Evolutionary conservation across 345 rosid species (phyloP).

Genomic region (Crucihimalaya himalaica): DNA sequence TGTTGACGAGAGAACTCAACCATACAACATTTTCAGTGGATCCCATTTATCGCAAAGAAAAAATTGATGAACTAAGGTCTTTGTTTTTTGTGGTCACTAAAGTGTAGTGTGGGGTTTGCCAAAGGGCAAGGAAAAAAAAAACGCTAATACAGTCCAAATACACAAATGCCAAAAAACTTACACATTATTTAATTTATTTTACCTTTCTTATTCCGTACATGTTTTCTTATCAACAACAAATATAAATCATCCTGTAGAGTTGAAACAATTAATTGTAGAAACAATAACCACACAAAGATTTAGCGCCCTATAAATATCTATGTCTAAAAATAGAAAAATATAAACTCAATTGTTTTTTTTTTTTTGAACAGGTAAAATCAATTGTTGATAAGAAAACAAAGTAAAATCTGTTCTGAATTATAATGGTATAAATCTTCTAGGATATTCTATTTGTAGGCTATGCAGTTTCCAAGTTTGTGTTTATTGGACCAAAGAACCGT

Average conservation of each 20-base stretch:
- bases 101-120: conserved; percentile 44
- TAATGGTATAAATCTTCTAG: neutral
- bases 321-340: neutral
- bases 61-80: conserved; percentile 14
- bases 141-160: conserved; percentile 24
- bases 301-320: neutral
- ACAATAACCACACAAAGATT: conserved; percentile 11
- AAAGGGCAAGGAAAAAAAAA: conserved; percentile 35
- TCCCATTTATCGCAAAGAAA: conserved; percentile 29
- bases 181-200: neutral
- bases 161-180: conserved; percentile 24
- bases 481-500: conserved; percentile 24
- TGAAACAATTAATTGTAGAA: neutral
- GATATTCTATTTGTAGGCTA: neutral
- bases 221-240: conserved; percentile 2
- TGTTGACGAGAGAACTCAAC: conserved; percentile 36
- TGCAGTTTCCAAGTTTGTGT: neutral
- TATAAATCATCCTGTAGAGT: neutral
- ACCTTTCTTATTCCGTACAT: conserved; percentile 20
- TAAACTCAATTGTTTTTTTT: too few species aligned
- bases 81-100: conserved; percentile 44
- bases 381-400: neutral
- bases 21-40: conserved; percentile 42
- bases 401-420: neutral
- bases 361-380: neutral